Conservation (phyloP, 1,284 basidiomycete genomes). For the Fomitopsis pinicola region DNA sequence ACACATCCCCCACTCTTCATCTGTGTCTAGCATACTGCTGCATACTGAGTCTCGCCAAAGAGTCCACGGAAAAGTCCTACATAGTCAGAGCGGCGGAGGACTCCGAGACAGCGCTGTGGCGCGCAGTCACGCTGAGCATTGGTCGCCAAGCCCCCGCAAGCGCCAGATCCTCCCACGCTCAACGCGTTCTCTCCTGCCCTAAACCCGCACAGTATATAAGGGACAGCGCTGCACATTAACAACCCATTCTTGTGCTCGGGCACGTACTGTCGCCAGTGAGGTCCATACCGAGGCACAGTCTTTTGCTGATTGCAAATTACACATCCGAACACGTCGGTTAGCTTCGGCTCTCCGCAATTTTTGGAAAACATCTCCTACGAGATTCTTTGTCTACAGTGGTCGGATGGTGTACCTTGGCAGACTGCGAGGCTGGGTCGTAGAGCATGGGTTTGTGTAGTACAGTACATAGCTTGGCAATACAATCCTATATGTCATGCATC, state of each 20-base stretch:
- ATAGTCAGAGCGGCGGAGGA: too few species aligned
- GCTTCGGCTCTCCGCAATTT: slow-evolving; percentile 33
- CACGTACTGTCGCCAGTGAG: slow-evolving; percentile 90
- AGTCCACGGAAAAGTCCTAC: too few species aligned
- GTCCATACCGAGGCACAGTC: slow-evolving; percentile 88
- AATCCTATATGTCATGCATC: too few species aligned
- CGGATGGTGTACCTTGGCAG: not conserved
- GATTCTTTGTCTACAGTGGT: not conserved
- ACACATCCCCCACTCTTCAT: too few species aligned
- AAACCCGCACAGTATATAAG: slow-evolving; percentile 14
- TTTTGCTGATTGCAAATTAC: slow-evolving; percentile 90
- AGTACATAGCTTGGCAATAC: too few species aligned
- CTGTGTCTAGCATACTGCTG: too few species aligned
- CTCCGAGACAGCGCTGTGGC: not conserved
- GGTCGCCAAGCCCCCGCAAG: not conserved
- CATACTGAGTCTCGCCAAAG: too few species aligned
- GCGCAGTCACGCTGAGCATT: not conserved
- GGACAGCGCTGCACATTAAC: not conserved
- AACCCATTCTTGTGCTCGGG: slow-evolving; percentile 82
- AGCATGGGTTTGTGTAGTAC: not conserved
- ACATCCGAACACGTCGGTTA: slow-evolving; percentile 35
- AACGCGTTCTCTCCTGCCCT: slow-evolving; percentile 3
- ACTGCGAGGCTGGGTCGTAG: not conserved
- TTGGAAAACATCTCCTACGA: slow-evolving; percentile 5
- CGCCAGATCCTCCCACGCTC: not conserved